Percentiles rank a stretch among this genome's conserved stretches.
Conservation (phyloP, 495 filamentous ascomycete species). For the Amphirosellinia nigrospora region DNA sequence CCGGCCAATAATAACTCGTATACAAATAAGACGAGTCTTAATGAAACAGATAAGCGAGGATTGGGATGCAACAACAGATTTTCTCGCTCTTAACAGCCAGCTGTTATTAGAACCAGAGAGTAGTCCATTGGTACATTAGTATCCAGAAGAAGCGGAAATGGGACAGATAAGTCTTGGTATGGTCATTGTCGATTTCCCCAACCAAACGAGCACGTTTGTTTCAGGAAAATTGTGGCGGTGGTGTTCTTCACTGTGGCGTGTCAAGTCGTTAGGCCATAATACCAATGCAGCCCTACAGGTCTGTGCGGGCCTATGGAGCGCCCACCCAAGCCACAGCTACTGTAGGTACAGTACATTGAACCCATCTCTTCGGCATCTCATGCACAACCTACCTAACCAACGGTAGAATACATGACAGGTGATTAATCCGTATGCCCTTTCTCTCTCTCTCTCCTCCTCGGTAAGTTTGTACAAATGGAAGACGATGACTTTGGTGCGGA, state of each 20-base stretch:
- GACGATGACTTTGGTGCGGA: constrained; percentile 68
- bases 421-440: neutral
- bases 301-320: neutral
- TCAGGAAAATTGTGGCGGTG: constrained; percentile 28
- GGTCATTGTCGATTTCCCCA: neutral
- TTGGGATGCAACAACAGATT: neutral
- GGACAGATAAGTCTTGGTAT: constrained; percentile 25
- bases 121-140: neutral
- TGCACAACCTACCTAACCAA: neutral
- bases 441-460: neutral
- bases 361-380: no score
- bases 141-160: constrained; percentile 14
- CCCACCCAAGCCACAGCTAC: neutral
- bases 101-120: constrained; percentile 25
- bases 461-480: constrained; percentile 40
- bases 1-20: neutral
- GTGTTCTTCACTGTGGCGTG: neutral
- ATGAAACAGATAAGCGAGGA: neutral
- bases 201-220: constrained; percentile 17
- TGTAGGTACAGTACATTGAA: no score
- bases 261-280: neutral
- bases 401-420: neutral
- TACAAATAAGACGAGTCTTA: neutral
- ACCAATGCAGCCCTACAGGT: neutral
- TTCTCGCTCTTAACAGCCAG: constrained; percentile 37